Percentiles rank a stretch among this genome's conserved stretches.
These are phyloP conservation scores for Trypanosomatidae sp. DNA, from an alignment of 208 protist species.

Conservation along the genomic window DNA sequence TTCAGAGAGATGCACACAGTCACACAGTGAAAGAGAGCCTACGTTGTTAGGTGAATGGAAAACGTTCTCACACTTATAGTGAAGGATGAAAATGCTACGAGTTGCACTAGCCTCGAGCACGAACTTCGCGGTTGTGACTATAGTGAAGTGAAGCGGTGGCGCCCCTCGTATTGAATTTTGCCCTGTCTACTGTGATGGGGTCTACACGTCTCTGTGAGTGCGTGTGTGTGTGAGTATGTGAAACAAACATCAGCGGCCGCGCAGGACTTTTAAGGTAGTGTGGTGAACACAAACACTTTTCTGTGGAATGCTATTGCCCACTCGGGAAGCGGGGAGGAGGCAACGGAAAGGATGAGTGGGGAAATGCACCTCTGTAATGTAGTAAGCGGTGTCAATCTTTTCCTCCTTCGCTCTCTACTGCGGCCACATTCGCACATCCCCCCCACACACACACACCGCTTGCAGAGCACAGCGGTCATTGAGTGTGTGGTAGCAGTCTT, in stretches of 20 bases:
- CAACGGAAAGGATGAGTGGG: not conserved
- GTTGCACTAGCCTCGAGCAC: not conserved
- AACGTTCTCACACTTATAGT: not conserved
- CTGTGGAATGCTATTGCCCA: not conserved
- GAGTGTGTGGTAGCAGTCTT: not conserved
- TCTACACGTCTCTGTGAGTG: not conserved
- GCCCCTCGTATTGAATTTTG: not conserved
- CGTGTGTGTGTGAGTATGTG: not conserved
- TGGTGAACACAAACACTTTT: not conserved
- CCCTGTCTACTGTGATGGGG: not conserved
- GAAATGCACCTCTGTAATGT: not conserved
- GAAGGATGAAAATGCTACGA: not conserved
- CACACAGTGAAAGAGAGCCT: not conserved
- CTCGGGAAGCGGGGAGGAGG: not conserved
- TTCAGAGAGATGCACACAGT: not conserved
- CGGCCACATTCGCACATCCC: not conserved
- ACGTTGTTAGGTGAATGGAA: not conserved
- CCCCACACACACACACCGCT: not conserved
- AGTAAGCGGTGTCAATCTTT: not conserved
- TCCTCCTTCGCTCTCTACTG: not conserved
- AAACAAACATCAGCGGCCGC: not conserved
- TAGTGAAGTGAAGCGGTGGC: not conserved
- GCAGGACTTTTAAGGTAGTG: not conserved
- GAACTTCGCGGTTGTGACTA: not conserved
- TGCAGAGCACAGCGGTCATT: not conserved